A percentile compares a stretch with the other conserved stretches of the same genome.
Conservation (phyloP, 1,284 basidiomycete genomes). For the Apiotrichum domesticum region DNA sequence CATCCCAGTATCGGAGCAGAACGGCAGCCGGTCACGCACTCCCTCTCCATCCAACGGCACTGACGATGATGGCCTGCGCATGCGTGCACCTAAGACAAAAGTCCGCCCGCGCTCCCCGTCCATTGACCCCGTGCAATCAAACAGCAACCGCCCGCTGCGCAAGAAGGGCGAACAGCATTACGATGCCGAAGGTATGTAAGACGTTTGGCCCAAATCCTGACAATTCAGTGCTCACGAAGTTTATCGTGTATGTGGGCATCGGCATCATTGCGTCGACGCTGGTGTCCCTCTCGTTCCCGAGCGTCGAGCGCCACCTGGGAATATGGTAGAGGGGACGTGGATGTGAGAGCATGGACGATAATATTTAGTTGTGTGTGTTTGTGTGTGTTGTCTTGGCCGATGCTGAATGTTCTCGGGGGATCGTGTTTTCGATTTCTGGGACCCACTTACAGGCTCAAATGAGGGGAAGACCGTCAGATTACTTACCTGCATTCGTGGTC, state of each 20-base stretch:
- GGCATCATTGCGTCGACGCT: slow-evolving; percentile 60
- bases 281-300: slow-evolving; percentile 63
- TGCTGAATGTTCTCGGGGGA: too few relatives aligned
- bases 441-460: too few relatives aligned
- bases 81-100: background rate
- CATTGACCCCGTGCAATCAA: slow-evolving; percentile 9
- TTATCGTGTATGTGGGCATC: slow-evolving; percentile 84
- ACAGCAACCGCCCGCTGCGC: slow-evolving; percentile 1
- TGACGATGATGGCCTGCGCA: background rate
- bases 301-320: slow-evolving; percentile 47
- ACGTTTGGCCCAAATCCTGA: background rate
- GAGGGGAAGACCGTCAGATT: too few relatives aligned
- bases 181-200: slow-evolving; percentile 69
- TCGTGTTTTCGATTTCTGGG: too few relatives aligned
- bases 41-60: background rate
- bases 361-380: too few relatives aligned
- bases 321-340: background rate
- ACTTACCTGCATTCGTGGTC: too few relatives aligned
- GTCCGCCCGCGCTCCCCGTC: background rate
- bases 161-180: slow-evolving; percentile 6
- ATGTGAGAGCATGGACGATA: too few relatives aligned
- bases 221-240: slow-evolving; percentile 72
- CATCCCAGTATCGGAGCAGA: slow-evolving; percentile 29
- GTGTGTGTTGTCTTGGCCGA: too few relatives aligned
- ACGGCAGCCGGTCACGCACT: slow-evolving; percentile 9